These are phyloP conservation scores for Pterulicium gracile DNA, from an alignment of 1,284 basidiomycete genomes.

Conservation along the genomic window DNA sequence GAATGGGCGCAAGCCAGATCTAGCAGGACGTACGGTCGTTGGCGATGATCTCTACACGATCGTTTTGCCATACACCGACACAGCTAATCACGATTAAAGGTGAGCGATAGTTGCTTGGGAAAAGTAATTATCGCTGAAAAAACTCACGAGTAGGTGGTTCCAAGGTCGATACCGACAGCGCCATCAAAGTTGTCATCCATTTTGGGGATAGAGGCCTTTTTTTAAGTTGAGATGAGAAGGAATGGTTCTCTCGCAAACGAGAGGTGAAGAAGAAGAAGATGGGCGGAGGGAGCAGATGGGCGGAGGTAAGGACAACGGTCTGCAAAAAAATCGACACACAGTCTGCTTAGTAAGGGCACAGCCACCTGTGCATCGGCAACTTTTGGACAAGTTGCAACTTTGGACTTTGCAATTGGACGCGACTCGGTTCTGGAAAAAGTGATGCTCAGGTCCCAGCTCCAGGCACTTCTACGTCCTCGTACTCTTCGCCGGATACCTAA, in stretches of 20 bases:
- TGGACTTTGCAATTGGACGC: background rate
- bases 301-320: conserved; percentile 13
- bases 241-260: conserved; percentile 12
- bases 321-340: too few species aligned
- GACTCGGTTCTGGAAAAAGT: background rate
- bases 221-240: conserved; percentile 11
- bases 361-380: too few species aligned
- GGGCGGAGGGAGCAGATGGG: background rate
- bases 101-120: conserved; percentile 5
- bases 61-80: conserved; percentile 98
- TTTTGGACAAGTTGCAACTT: background rate
- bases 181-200: conserved; percentile 91
- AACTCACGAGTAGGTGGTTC: conserved; percentile 83
- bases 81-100: conserved; percentile 39
- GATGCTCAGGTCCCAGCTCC: background rate
- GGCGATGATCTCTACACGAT: conserved; percentile 98
- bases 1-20: background rate
- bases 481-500: background rate
- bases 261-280: conserved; percentile 17
- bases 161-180: conserved; percentile 92
- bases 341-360: too few species aligned
- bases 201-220: conserved; percentile 31
- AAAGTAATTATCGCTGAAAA: conserved; percentile 1
- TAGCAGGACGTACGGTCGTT: conserved; percentile 72
- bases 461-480: background rate